phyloP scores from a whole-genome alignment of 257 asterid genomes.

The Salvia miltiorrhiza region DNA sequence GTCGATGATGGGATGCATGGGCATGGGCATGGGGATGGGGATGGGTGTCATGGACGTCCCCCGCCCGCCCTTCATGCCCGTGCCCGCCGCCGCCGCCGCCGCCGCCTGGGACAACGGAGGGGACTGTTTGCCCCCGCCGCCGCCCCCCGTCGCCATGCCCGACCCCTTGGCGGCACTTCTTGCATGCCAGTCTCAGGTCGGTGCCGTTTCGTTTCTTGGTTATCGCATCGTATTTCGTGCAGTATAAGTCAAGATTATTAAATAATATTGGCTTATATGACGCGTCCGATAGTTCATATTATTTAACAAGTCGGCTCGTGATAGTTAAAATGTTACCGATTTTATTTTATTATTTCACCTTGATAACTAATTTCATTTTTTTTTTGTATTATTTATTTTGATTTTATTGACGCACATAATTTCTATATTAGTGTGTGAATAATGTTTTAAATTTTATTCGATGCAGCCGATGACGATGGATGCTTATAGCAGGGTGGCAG shows the following conservation, averaged over 20 bases:
- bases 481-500: constrained; percentile 58
- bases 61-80: constrained; percentile 14
- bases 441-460: background rate
- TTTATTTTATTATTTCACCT: too few species aligned
- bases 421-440: background rate
- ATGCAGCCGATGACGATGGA: constrained; percentile 67
- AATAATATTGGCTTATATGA: too few species aligned
- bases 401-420: too few species aligned
- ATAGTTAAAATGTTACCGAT: too few species aligned
- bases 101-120: constrained; percentile 56
- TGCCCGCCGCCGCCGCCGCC: constrained; percentile 19
- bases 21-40: constrained; percentile 32
- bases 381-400: too few species aligned
- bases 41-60: constrained; percentile 56
- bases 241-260: too few species aligned
- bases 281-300: too few species aligned
- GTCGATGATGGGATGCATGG: constrained; percentile 58
- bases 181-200: constrained; percentile 71
- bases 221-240: too few species aligned
- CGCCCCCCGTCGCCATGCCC: constrained; percentile 22
- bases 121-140: constrained; percentile 19
- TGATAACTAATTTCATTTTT: too few species aligned
- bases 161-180: constrained; percentile 49
- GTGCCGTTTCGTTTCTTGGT: background rate
- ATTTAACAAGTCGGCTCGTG: too few species aligned